Percentiles rank a stretch among this genome's conserved stretches.
Evolutionary conservation across 768 basidiomycete genomes (phyloP).

Genomic region (Leccinum barrowsii): DNA sequence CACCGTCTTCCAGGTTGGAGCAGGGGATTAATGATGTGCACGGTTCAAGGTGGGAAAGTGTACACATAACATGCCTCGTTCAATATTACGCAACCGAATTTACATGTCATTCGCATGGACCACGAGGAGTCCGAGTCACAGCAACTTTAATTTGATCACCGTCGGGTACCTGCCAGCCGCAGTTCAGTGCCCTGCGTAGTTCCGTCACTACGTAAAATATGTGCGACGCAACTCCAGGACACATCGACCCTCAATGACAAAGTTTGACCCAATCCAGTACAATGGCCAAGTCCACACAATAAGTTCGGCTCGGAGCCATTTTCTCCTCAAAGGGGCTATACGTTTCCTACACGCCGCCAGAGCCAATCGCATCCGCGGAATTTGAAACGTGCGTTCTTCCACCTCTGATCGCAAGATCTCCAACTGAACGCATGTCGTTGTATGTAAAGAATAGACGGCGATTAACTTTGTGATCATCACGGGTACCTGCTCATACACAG

Average conservation of each 20-base stretch:
- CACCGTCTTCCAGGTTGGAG: not conserved
- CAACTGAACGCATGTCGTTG: not conserved
- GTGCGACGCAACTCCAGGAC: not conserved
- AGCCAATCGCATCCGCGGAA: not conserved
- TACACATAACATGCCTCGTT: not conserved
- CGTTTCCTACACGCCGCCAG: not conserved
- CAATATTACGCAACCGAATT: not conserved
- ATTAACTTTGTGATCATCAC: constrained; percentile 5
- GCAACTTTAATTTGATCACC: not conserved
- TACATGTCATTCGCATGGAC: not conserved
- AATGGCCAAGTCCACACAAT: not conserved
- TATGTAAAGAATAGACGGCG: constrained; percentile 9
- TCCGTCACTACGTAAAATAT: not conserved
- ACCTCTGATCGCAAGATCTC: not conserved
- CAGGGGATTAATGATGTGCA: not conserved
- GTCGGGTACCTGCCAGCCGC: not conserved
- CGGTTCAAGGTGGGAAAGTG: not conserved
- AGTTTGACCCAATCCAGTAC: not conserved
- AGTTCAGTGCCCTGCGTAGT: not conserved
- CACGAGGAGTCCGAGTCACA: not conserved
- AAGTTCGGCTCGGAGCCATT: not conserved
- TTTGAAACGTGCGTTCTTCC: not conserved
- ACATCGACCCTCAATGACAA: not conserved
- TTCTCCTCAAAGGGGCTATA: not conserved
- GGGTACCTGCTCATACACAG: not conserved